phyloP scores from a whole-genome alignment of 768 basidiomycete species.

The Candolleomyces efflorescens region DNA sequence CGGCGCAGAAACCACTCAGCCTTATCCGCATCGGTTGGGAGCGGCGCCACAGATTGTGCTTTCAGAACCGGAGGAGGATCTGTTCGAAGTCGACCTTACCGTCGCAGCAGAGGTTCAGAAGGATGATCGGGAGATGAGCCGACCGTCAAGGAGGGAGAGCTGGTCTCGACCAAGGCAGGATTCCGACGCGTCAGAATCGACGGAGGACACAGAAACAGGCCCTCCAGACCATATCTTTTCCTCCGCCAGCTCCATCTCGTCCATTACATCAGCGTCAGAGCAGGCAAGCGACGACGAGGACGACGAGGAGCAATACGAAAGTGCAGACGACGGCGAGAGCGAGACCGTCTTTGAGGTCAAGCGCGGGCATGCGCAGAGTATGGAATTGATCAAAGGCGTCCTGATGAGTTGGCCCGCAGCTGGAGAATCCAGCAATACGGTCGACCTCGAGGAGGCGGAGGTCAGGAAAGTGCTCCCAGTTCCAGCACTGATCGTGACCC shows the following conservation, averaged over 20 bases:
- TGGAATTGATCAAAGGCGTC: constrained; percentile 46
- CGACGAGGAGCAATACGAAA: constrained; percentile 12
- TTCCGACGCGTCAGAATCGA: constrained; percentile 28
- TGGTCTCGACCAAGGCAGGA: constrained; percentile 17
- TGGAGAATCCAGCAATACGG: not conserved
- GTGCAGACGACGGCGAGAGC: constrained; percentile 18
- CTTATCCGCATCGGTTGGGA: too few species aligned
- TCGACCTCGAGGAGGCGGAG: not conserved
- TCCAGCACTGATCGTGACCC: constrained; percentile 29
- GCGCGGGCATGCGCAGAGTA: constrained; percentile 44
- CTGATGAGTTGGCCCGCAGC: constrained; percentile 28
- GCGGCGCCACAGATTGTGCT: too few species aligned
- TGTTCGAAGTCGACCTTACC: not conserved
- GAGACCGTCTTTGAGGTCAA: constrained; percentile 36
- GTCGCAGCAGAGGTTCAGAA: too few species aligned
- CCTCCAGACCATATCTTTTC: constrained; percentile 12
- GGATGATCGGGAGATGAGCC: too few species aligned
- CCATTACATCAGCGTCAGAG: constrained; percentile 12
- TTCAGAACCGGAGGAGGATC: not conserved
- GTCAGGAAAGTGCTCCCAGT: not conserved
- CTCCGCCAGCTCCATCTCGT: constrained; percentile 10
- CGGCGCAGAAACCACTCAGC: too few species aligned
- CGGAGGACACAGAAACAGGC: constrained; percentile 18
- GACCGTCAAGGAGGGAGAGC: not conserved
- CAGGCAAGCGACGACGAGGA: not conserved